Evolutionary conservation across 768 basidiomycete species (phyloP).

Genomic region (Suillus variegatus): DNA sequence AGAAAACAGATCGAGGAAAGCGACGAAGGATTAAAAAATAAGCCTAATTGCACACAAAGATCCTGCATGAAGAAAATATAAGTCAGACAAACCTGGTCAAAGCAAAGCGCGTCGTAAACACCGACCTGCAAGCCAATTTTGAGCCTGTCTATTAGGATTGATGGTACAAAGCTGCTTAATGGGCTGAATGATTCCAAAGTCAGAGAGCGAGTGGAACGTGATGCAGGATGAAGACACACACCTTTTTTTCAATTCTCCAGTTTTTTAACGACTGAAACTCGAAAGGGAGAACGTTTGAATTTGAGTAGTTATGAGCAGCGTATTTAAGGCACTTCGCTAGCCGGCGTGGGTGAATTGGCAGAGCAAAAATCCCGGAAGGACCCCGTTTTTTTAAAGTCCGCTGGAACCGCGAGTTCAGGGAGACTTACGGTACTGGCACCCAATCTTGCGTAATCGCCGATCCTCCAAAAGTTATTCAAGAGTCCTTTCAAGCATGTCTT

Average conservation of each 20-base stretch:
- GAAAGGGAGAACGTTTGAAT: slow-evolving; percentile 30
- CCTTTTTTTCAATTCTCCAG: slow-evolving; percentile 45
- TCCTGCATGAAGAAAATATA: slow-evolving; percentile 38
- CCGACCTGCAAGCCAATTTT: slow-evolving; percentile 73
- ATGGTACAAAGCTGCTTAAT: slow-evolving; percentile 74
- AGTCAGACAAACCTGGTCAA: slow-evolving; percentile 26
- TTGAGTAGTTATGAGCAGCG: slow-evolving; percentile 33
- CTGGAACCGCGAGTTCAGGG: slow-evolving; percentile 1
- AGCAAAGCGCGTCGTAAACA: slow-evolving; percentile 23
- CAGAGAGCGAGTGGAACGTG: slow-evolving; percentile 17
- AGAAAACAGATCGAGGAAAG: slow-evolving; percentile 49
- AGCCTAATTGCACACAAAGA: slow-evolving; percentile 69
- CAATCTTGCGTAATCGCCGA: slow-evolving; percentile 28
- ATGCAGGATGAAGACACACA: slow-evolving; percentile 28
- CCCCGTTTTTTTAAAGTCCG: slow-evolving; percentile 40
- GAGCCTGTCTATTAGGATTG: slow-evolving; percentile 77
- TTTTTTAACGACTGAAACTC: slow-evolving; percentile 31
- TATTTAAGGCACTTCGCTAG: slow-evolving; percentile 44
- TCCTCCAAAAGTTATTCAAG: slow-evolving; percentile 8
- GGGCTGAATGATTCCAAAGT: slow-evolving; percentile 33
- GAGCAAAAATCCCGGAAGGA: slow-evolving; percentile 35
- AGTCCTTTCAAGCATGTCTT: background rate
- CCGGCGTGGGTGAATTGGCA: slow-evolving; percentile 31
- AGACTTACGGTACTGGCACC: slow-evolving; percentile 1
- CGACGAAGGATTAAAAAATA: slow-evolving; percentile 51